A percentile compares a stretch with the other conserved stretches of the same genome.
Conservation (phyloP, 768 basidiomycete genomes). For the Kwoniella pini region DNA sequence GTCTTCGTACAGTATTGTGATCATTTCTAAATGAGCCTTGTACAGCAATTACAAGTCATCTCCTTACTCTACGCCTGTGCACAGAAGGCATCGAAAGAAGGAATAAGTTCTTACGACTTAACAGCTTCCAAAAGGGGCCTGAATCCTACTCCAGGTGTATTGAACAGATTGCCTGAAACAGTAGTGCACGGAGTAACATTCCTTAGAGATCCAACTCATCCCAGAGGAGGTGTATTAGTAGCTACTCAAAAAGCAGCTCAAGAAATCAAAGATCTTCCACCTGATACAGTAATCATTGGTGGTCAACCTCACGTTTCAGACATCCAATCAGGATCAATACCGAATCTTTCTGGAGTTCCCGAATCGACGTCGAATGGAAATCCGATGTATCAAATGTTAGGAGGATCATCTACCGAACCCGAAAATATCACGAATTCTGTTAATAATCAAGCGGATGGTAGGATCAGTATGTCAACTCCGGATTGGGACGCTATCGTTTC, state of each 20-base stretch:
- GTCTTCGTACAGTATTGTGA: neutral
- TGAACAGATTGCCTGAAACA: slow-evolving; percentile 27
- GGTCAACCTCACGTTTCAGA: slow-evolving; percentile 6
- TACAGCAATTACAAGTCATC: slow-evolving; percentile 18
- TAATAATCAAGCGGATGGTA: neutral
- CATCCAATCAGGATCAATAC: neutral
- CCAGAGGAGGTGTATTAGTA: slow-evolving; percentile 23
- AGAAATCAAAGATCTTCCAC: slow-evolving; percentile 31
- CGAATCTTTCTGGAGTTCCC: neutral
- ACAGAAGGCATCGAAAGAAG: slow-evolving; percentile 5
- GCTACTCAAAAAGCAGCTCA: slow-evolving; percentile 23
- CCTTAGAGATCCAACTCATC: slow-evolving; percentile 22
- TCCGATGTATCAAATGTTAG: neutral
- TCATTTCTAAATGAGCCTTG: too few relatives aligned
- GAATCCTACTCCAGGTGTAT: slow-evolving; percentile 25
- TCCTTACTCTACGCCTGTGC: slow-evolving; percentile 9
- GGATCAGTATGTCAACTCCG: slow-evolving; percentile 19
- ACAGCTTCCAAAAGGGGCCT: slow-evolving; percentile 10
- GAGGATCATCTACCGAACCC: neutral
- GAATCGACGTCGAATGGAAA: neutral
- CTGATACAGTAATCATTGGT: slow-evolving; percentile 26
- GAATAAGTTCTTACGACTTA: slow-evolving; percentile 18
- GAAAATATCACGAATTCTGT: neutral
- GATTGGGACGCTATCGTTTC: slow-evolving; percentile 29
- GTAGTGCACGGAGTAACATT: slow-evolving; percentile 23